These are phyloP conservation scores for Stenogyne calaminthoides DNA, from an alignment of 305 asterid genomes.

Conservation along the genomic window DNA sequence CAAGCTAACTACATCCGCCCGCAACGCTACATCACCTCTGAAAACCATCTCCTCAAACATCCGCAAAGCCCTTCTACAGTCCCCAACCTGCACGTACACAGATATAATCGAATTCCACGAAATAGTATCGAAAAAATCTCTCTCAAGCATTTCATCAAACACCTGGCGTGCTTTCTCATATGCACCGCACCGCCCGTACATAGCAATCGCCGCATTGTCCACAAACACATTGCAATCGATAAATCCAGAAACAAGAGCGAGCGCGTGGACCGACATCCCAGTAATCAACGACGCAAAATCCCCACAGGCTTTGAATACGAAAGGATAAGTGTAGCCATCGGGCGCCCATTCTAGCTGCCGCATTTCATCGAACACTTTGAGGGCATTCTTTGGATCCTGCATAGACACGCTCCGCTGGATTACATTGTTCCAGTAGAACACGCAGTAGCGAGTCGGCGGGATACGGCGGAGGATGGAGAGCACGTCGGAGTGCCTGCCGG, in stretches of 20 bases:
- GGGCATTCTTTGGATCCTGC: constrained; percentile 42
- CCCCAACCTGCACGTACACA: constrained; percentile 51
- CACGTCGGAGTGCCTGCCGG: constrained; percentile 40
- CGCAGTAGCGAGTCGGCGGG: constrained; percentile 42
- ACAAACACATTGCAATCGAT: constrained; percentile 64
- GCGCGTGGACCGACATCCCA: constrained; percentile 59
- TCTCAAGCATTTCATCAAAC: constrained; percentile 63
- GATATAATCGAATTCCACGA: constrained; percentile 81
- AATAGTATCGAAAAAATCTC: constrained; percentile 53
- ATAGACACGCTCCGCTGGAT: constrained; percentile 46
- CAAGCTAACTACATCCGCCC: constrained; percentile 72
- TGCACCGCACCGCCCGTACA: constrained; percentile 76
- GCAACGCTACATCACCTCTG: constrained; percentile 35
- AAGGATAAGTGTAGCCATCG: constrained; percentile 74
- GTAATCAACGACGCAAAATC: constrained; percentile 39
- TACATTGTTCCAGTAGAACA: constrained; percentile 73
- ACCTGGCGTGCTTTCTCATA: constrained; percentile 44
- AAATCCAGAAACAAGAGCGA: constrained; percentile 47
- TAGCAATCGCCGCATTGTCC: constrained; percentile 61
- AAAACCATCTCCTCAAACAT: constrained; percentile 58
- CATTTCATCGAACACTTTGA: constrained; percentile 63
- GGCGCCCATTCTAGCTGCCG: constrained; percentile 57
- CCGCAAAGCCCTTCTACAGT: constrained; percentile 41
- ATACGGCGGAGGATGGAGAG: constrained; percentile 44
- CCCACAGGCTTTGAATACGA: constrained; percentile 64